Conservation (phyloP, 169 alveolate genomes). For the Pseudocohnilembus persalinus region DNA sequence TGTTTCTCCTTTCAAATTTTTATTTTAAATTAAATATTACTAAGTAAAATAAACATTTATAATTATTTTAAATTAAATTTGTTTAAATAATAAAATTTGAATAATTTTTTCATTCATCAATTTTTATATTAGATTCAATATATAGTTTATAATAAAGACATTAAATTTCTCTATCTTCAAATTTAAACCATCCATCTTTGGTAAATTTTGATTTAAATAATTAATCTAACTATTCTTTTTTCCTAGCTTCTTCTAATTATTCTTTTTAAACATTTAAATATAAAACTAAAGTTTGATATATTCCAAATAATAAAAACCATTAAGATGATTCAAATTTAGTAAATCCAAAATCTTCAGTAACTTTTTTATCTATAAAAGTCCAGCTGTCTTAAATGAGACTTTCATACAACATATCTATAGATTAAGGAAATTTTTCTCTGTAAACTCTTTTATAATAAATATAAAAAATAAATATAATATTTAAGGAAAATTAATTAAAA, state of each 20-base stretch:
- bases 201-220: background rate
- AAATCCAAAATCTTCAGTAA: background rate
- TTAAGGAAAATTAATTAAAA: too few species aligned
- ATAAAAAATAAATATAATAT: too few species aligned
- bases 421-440: background rate
- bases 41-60: too few species aligned
- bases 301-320: background rate
- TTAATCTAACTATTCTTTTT: too few species aligned
- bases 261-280: background rate
- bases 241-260: background rate
- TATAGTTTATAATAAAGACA: background rate
- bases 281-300: background rate
- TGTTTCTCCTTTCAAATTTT: too few species aligned
- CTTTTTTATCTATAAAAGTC: background rate
- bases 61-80: too few species aligned
- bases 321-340: background rate
- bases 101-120: too few species aligned
- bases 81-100: too few species aligned
- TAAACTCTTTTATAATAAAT: background rate
- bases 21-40: too few species aligned
- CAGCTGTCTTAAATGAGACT: background rate
- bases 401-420: background rate
- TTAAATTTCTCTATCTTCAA: background rate
- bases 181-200: background rate
- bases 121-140: too few species aligned